Evolutionary conservation across 495 filamentous ascomycete genomes (phyloP).

Genomic region (Penicillium silybi): DNA sequence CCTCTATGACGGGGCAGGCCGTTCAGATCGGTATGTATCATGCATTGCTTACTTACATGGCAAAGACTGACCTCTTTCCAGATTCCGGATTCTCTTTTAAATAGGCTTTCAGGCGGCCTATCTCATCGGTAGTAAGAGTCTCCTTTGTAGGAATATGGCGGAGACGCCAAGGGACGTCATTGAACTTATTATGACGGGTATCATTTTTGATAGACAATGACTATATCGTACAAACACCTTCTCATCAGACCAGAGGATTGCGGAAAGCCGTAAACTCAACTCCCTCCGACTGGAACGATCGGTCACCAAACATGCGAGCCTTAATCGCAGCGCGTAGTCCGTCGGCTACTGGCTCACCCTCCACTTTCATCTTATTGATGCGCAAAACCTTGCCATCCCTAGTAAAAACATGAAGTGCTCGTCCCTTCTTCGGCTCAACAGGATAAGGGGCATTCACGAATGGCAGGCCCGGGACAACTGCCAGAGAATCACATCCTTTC

Average conservation of each 20-base stretch:
- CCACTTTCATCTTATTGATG: slow-evolving; percentile 42
- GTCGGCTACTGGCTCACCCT: slow-evolving; percentile 36
- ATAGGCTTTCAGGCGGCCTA: slow-evolving; percentile 2
- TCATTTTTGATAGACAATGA: slow-evolving; percentile 17
- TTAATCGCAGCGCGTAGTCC: slow-evolving; percentile 40
- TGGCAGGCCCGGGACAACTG: slow-evolving; percentile 35
- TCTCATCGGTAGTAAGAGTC: not conserved
- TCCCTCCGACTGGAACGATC: slow-evolving; percentile 24
- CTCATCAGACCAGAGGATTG: slow-evolving; percentile 32
- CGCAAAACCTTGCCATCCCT: slow-evolving; percentile 34
- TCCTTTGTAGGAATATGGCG: not conserved
- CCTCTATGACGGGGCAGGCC: slow-evolving; percentile 55
- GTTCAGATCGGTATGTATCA: slow-evolving; percentile 47
- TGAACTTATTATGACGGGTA: slow-evolving; percentile 7
- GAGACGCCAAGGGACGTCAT: not conserved
- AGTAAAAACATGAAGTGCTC: slow-evolving; percentile 38
- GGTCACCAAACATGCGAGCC: slow-evolving; percentile 38
- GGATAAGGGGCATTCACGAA: slow-evolving; percentile 32
- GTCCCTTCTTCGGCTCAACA: slow-evolving; percentile 23
- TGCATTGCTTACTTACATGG: not conserved
- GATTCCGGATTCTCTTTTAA: slow-evolving; percentile 36
- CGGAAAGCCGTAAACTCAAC: slow-evolving; percentile 34
- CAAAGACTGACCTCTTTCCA: slow-evolving; percentile 15
- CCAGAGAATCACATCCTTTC: slow-evolving; percentile 24
- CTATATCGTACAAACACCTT: not conserved